Conservation (phyloP, 768 basidiomycete species). For the Amanita inopinata region DNA sequence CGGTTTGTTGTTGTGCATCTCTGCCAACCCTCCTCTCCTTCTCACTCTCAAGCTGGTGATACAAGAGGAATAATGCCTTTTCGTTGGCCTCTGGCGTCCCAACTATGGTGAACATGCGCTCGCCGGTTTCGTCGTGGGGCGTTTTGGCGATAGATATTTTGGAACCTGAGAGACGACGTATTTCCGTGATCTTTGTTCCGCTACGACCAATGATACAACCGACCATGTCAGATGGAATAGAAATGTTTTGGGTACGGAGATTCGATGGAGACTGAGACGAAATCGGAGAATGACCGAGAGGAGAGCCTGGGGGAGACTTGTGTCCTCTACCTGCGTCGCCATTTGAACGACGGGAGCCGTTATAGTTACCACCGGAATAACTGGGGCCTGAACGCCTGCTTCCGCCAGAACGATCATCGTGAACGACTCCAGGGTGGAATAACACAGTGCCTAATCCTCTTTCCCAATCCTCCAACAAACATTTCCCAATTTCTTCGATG, state of each 20-base stretch:
- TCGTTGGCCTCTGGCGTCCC: slow-evolving; percentile 96
- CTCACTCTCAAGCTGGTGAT: slow-evolving; percentile 94
- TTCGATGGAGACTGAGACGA: slow-evolving; percentile 59
- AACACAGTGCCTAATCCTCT: slow-evolving; percentile 87
- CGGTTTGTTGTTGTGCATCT: slow-evolving; percentile 71
- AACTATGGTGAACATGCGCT: slow-evolving; percentile 98
- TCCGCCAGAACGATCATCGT: slow-evolving; percentile 46
- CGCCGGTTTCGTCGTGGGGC: slow-evolving; percentile 98
- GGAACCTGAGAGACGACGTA: slow-evolving; percentile 93
- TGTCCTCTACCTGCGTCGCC: slow-evolving; percentile 44
- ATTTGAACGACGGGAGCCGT: slow-evolving; percentile 51
- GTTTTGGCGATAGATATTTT: slow-evolving; percentile 98
- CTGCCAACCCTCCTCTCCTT: slow-evolving; percentile 88
- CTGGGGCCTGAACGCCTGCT: slow-evolving; percentile 45
- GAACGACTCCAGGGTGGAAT: slow-evolving; percentile 84
- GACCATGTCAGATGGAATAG: slow-evolving; percentile 99
- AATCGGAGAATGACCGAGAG: slow-evolving; percentile 36
- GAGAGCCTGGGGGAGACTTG: slow-evolving; percentile 39
- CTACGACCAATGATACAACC: slow-evolving; percentile 93
- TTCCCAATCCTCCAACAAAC: slow-evolving; percentile 95
- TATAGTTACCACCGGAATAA: slow-evolving; percentile 33
- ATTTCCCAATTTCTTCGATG: slow-evolving; percentile 92
- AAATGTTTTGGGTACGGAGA: slow-evolving; percentile 96
- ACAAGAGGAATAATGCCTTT: slow-evolving; percentile 93
- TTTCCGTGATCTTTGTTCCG: slow-evolving; percentile 98